phyloP scores from a whole-genome alignment of 441 rosid species.

The Croton laevigatus region DNA sequence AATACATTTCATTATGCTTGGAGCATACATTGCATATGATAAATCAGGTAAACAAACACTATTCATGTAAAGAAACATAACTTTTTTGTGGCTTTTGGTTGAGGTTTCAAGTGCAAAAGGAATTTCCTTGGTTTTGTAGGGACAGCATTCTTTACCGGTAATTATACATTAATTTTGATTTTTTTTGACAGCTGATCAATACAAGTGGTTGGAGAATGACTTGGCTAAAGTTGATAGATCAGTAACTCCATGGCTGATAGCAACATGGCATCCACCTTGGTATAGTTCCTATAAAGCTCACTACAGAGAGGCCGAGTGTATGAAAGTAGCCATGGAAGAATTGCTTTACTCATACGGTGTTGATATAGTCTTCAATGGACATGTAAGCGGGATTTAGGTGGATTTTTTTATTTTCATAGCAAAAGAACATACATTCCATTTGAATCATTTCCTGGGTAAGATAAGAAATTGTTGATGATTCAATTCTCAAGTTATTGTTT shows the following conservation, averaged over 20 bases:
- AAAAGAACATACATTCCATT: too few species aligned
- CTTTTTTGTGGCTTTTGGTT: background rate
- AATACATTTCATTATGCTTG: constrained; percentile 56
- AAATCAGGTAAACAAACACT: constrained; percentile 31
- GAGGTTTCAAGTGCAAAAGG: background rate
- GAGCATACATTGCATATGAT: constrained; percentile 46
- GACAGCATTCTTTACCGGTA: too few species aligned
- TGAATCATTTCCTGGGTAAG: too few species aligned
- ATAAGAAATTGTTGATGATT: too few species aligned
- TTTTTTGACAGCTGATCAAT: constrained; percentile 43
- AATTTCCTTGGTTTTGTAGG: too few species aligned
- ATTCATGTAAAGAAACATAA: background rate
- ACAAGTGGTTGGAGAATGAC: constrained; percentile 55
- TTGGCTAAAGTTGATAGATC: constrained; percentile 43
- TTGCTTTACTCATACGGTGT: constrained; percentile 45
- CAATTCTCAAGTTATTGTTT: too few species aligned
- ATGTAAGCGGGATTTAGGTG: too few species aligned
- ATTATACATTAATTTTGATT: background rate
- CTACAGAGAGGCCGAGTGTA: constrained; percentile 71
- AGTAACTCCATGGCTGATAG: constrained; percentile 59
- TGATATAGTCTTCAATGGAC: constrained; percentile 59
- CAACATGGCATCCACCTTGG: constrained; percentile 70
- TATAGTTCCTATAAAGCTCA: constrained; percentile 56
- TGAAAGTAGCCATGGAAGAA: constrained; percentile 63
- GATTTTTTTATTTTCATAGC: too few species aligned